Evolutionary conservation across 345 rosid genomes (phyloP).

Genomic region (Crucihimalaya himalaica): DNA sequence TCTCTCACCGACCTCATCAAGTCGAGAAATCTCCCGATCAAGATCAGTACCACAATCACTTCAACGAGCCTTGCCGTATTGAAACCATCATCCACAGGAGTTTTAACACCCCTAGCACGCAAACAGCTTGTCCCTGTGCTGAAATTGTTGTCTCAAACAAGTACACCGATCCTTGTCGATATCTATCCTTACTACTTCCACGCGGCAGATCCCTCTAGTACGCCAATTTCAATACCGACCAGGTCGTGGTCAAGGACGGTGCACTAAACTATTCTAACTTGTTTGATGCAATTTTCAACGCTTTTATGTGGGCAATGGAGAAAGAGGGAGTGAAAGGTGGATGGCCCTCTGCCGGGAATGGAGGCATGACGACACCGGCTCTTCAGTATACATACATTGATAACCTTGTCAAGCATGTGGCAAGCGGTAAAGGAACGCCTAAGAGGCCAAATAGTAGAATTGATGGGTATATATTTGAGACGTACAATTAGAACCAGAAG

Average conservation of each 20-base stretch:
- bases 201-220: neutral
- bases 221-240: neutral
- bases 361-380: neutral
- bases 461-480: neutral
- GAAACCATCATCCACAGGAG: slow-evolving; percentile 45
- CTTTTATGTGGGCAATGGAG: neutral
- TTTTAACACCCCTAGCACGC: neutral
- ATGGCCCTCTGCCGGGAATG: neutral
- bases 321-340: neutral
- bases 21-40: slow-evolving; percentile 6
- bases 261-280: neutral
- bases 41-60: slow-evolving; percentile 36
- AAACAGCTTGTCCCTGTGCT: slow-evolving; percentile 31
- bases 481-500: neutral
- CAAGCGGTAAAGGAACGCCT: neutral
- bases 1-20: slow-evolving; percentile 27
- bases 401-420: slow-evolving; percentile 2
- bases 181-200: slow-evolving; percentile 48
- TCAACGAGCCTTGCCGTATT: slow-evolving; percentile 20
- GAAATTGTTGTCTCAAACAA: neutral
- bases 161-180: slow-evolving; percentile 39
- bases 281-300: neutral
- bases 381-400: neutral
- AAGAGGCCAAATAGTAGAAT: slow-evolving; percentile 2
- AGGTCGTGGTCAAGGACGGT: neutral